Conservation (phyloP, 2,329 filamentous ascomycete species). For the Microcyclospora tardicrescens region DNA sequence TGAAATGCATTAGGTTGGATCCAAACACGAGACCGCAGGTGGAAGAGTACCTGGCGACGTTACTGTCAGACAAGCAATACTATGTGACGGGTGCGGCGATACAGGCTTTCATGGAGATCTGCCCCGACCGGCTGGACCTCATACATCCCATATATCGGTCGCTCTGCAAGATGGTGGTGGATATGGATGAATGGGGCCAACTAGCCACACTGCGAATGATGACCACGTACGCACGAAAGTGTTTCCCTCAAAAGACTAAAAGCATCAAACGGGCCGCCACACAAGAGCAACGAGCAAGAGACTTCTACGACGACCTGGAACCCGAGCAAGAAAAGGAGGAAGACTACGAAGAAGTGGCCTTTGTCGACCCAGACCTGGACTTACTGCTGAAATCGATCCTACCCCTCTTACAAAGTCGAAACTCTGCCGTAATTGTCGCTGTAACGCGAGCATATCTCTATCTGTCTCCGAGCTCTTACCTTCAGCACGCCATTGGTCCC, state of each 20-base stretch:
- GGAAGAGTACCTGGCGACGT: slow-evolving; percentile 61
- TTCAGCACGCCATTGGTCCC: slow-evolving; percentile 65
- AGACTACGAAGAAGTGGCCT: slow-evolving; percentile 39
- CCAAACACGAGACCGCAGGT: slow-evolving; percentile 74
- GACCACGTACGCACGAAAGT: slow-evolving; percentile 71
- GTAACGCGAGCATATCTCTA: slow-evolving; percentile 76
- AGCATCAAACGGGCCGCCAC: slow-evolving; percentile 41
- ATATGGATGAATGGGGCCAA: slow-evolving; percentile 99
- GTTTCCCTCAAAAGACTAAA: slow-evolving; percentile 61
- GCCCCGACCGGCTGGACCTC: slow-evolving; percentile 73
- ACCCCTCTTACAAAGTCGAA: slow-evolving; percentile 81
- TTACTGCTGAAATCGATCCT: slow-evolving; percentile 67
- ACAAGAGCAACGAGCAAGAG: slow-evolving; percentile 30
- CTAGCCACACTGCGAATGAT: slow-evolving; percentile 70
- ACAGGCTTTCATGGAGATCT: slow-evolving; percentile 76
- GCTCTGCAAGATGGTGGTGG: slow-evolving; percentile 78
- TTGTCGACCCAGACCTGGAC: slow-evolving; percentile 70
- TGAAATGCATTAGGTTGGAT: slow-evolving; percentile 89
- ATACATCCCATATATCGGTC: slow-evolving; percentile 82
- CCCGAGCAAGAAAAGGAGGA: slow-evolving; percentile 32
- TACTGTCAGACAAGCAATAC: slow-evolving; percentile 86
- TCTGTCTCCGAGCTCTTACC: slow-evolving; percentile 65
- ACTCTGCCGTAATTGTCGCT: slow-evolving; percentile 81
- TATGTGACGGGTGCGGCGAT: slow-evolving; percentile 94
- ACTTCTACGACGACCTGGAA: slow-evolving; percentile 66